Evolutionary conservation across 2,329 filamentous ascomycete species (phyloP).

Genomic region (Pestalotiopsis sp.): DNA sequence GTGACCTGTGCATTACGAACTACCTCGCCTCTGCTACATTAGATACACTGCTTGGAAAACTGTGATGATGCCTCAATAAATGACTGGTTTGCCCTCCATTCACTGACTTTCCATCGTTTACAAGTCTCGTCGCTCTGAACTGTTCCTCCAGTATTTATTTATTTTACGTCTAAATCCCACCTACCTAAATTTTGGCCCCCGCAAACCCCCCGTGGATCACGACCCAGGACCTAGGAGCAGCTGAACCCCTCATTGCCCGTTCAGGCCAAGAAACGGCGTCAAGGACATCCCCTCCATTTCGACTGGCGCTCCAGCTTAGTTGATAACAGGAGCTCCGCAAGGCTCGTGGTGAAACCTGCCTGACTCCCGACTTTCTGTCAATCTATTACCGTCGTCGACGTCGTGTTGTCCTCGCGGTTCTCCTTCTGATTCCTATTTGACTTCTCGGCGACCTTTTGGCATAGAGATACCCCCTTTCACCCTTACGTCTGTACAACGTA

Average conservation of each 20-base stretch:
- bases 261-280: slow-evolving; percentile 12
- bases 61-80: no score
- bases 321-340: not conserved
- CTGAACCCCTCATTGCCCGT: slow-evolving; percentile 12
- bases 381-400: not conserved
- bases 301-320: not conserved
- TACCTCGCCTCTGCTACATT: not conserved
- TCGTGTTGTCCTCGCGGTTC: not conserved
- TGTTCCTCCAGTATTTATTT: not conserved
- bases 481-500: not conserved
- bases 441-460: not conserved
- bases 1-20: not conserved
- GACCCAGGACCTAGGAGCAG: not conserved
- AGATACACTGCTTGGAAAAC: not conserved
- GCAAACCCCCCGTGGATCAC: slow-evolving; percentile 6
- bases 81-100: not conserved
- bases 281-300: slow-evolving; percentile 3
- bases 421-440: not conserved
- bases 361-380: not conserved
- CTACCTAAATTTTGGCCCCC: slow-evolving; percentile 8
- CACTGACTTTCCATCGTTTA: not conserved
- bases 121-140: not conserved
- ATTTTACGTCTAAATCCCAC: not conserved
- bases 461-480: not conserved
- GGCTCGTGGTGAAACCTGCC: slow-evolving; percentile 11